These are phyloP conservation scores for Penicillium macrosclerotiorum DNA, from an alignment of 495 filamentous ascomycete genomes.

Conservation along the genomic window DNA sequence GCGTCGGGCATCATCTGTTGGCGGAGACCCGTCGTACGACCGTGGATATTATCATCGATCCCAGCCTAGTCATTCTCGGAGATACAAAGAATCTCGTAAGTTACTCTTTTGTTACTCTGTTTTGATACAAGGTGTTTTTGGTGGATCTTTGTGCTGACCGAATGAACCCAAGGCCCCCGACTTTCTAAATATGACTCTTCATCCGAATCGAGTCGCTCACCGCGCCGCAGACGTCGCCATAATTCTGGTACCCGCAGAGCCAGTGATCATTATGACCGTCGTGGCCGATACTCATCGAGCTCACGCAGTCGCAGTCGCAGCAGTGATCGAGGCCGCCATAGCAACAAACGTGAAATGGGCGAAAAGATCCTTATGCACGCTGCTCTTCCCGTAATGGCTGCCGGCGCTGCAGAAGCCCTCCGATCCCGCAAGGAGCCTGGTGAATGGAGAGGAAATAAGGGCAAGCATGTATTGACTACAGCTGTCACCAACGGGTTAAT, in stretches of 20 bases:
- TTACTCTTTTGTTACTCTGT: too few species aligned
- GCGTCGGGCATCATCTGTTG: conserved; percentile 44
- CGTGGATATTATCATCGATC: conserved; percentile 59
- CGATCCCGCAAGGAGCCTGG: conserved; percentile 81
- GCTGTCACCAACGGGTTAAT: conserved; percentile 76
- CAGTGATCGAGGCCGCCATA: too few species aligned
- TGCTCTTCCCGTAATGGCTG: conserved; percentile 78
- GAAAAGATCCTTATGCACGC: conserved; percentile 76
- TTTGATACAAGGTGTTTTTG: too few species aligned
- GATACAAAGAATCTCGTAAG: too few species aligned
- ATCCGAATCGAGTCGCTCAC: too few species aligned
- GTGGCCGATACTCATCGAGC: conserved; percentile 40
- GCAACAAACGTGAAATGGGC: conserved; percentile 34
- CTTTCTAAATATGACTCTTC: too few species aligned
- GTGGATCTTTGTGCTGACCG: too few species aligned
- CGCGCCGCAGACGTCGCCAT: too few species aligned
- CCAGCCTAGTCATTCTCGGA: too few species aligned
- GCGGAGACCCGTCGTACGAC: conserved; percentile 46
- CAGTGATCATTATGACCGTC: conserved; percentile 50
- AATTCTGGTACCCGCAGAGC: conserved; percentile 53
- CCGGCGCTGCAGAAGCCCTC: conserved; percentile 87
- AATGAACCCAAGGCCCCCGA: too few species aligned
- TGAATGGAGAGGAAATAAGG: conserved; percentile 80
- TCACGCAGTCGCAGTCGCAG: conserved; percentile 37
- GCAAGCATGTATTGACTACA: conserved; percentile 81